Conservation (phyloP, 495 filamentous ascomycete genomes). For the Penicillium maclennaniae region DNA sequence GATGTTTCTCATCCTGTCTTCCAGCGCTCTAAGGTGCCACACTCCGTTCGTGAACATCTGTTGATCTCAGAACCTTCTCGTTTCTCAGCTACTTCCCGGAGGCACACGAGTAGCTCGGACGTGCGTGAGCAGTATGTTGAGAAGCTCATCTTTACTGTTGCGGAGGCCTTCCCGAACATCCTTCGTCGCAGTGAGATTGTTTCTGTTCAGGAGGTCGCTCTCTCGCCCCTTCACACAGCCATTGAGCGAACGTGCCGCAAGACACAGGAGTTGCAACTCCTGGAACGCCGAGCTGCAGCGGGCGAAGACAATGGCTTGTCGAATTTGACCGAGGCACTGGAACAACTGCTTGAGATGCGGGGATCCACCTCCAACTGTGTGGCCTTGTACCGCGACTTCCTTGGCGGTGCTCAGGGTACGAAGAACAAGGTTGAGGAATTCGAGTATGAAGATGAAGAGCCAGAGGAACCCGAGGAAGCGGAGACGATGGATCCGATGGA, state of each 20-base stretch:
- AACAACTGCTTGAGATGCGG: constrained; percentile 63
- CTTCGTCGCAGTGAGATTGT: constrained; percentile 84
- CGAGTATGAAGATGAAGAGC: constrained; percentile 45
- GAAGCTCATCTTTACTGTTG: constrained; percentile 80
- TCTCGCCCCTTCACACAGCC: constrained; percentile 79
- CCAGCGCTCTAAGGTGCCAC: constrained; percentile 78
- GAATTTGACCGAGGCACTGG: constrained; percentile 67
- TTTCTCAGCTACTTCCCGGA: constrained; percentile 69
- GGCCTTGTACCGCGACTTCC: constrained; percentile 66
- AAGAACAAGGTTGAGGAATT: constrained; percentile 38
- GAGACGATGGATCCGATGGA: constrained; percentile 61
- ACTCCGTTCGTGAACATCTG: constrained; percentile 78
- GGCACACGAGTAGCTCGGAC: constrained; percentile 60
- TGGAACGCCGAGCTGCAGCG: constrained; percentile 72
- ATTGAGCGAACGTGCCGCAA: constrained; percentile 89
- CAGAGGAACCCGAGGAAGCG: constrained; percentile 27
- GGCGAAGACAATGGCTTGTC: constrained; percentile 65
- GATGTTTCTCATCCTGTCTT: constrained; percentile 83
- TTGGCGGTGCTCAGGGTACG: constrained; percentile 52
- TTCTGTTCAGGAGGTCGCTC: constrained; percentile 54
- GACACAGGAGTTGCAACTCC: constrained; percentile 71
- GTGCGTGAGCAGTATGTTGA: constrained; percentile 72
- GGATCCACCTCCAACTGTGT: constrained; percentile 64
- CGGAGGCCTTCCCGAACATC: constrained; percentile 88
- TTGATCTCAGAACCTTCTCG: constrained; percentile 65